phyloP scores from a whole-genome alignment of 2,329 filamentous ascomycete genomes.

The Exophiala sideris region DNA sequence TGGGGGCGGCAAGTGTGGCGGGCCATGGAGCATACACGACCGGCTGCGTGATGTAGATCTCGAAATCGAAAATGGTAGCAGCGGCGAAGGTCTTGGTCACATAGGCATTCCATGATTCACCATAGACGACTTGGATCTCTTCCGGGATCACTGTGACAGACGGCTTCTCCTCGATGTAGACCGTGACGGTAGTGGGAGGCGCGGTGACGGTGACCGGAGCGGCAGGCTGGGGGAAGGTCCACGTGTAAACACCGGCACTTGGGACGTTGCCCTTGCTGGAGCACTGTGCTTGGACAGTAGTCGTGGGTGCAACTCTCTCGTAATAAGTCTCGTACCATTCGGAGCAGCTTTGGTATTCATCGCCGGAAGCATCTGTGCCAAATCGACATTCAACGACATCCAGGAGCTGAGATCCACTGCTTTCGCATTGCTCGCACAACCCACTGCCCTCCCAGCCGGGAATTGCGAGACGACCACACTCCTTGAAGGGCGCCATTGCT shows the following conservation, averaged over 20 bases:
- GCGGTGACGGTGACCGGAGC: constrained; percentile 12
- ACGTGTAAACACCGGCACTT: constrained; percentile 17
- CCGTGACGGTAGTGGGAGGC: constrained; percentile 8
- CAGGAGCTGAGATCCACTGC: constrained; percentile 11
- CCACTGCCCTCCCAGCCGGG: constrained; percentile 19
- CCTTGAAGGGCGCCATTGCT: constrained; percentile 15
- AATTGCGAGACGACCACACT: constrained; percentile 14
- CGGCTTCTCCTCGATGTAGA: constrained; percentile 5
- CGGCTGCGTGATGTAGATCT: constrained; percentile 10
- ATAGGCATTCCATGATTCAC: constrained; percentile 12
- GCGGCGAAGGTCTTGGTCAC: constrained; percentile 15
- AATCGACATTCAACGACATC: constrained; percentile 19
- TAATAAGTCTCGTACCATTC: constrained; percentile 15
- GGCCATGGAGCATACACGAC: constrained; percentile 10
- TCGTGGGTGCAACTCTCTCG: constrained; percentile 10
- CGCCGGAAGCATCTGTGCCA: constrained; percentile 7
- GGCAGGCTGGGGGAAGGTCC: constrained; percentile 19
- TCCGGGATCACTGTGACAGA: constrained; percentile 1
- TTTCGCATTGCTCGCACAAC: constrained; percentile 14
- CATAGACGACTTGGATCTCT: constrained; percentile 6
- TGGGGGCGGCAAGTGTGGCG: constrained; percentile 2
- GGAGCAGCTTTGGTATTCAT: constrained; percentile 8
- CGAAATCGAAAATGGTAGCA: constrained; percentile 8
- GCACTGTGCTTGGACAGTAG: constrained; percentile 11
- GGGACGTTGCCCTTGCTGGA: constrained; percentile 10